Evolutionary conservation across 345 rosid species (phyloP).

Genomic region (Eutrema heterophyllum): DNA sequence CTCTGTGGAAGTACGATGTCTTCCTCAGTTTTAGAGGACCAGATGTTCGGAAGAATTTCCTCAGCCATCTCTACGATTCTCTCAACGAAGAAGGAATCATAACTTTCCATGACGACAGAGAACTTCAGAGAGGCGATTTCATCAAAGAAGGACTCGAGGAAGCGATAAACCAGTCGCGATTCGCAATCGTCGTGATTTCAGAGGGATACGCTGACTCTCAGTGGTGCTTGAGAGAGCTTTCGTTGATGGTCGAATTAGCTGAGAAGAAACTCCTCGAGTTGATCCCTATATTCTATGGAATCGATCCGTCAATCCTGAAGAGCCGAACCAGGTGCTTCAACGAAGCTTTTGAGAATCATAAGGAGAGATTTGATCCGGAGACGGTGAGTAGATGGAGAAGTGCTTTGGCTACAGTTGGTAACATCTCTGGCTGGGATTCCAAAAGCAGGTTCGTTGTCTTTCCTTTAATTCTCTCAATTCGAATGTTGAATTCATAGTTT

Average conservation of each 20-base stretch:
- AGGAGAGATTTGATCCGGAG: background rate
- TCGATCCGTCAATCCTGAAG: conserved; percentile 16
- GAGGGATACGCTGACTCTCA: conserved; percentile 4
- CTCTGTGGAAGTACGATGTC: conserved; percentile 15
- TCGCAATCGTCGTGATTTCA: conserved; percentile 12
- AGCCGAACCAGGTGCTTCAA: background rate
- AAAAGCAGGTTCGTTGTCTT: background rate
- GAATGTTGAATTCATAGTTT: background rate
- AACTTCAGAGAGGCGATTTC: background rate
- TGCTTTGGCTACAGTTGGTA: conserved; percentile 7
- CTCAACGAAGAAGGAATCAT: conserved; percentile 1
- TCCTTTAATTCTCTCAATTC: background rate
- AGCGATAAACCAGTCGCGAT: conserved; percentile 4
- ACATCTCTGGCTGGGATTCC: conserved; percentile 23
- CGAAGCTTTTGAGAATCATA: background rate
- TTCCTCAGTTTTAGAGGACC: conserved; percentile 26
- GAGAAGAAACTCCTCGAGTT: background rate
- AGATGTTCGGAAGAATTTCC: conserved; percentile 2
- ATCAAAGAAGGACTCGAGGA: background rate
- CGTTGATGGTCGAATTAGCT: background rate
- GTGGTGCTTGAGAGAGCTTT: conserved; percentile 23
- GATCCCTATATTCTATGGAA: conserved; percentile 12
- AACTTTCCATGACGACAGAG: conserved; percentile 6
- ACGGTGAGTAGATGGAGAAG: background rate
- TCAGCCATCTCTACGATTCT: conserved; percentile 5